Evolutionary conservation across 164 flowering plant genomes (phyloP).

Genomic region (Berberis vulgaris): DNA sequence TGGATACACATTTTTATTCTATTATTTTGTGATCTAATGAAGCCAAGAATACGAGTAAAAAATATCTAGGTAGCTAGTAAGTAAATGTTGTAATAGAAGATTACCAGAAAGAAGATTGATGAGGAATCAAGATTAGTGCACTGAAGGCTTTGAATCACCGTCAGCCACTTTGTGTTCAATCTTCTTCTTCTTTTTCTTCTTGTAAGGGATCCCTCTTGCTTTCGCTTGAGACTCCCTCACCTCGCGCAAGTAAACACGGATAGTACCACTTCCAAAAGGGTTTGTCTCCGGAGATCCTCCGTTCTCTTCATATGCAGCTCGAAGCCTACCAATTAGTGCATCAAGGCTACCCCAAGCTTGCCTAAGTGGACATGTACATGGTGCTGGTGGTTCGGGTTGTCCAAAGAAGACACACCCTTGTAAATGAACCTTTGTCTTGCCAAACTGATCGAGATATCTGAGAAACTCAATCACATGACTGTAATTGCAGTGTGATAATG

Average conservation of each 20-base stretch:
- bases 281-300: constrained; percentile 33
- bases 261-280: constrained; percentile 32
- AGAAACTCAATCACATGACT: constrained; percentile 35
- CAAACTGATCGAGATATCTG: constrained; percentile 34
- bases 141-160: constrained; percentile 8
- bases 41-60: too few relatives aligned
- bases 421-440: constrained; percentile 38
- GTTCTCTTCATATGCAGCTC: constrained; percentile 40
- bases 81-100: neutral
- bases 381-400: constrained; percentile 45
- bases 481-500: constrained; percentile 28
- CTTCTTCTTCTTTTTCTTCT: constrained; percentile 38
- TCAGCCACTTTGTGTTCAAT: constrained; percentile 10
- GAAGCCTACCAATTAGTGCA: constrained; percentile 32
- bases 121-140: constrained; percentile 11
- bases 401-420: constrained; percentile 34
- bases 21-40: too few relatives aligned
- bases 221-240: constrained; percentile 40
- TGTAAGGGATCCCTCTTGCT: constrained; percentile 36
- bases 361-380: constrained; percentile 38
- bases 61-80: too few relatives aligned
- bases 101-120: neutral
- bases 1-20: too few relatives aligned
- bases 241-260: constrained; percentile 32
- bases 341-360: constrained; percentile 48